A percentile compares a stretch with the other conserved stretches of the same genome.
phyloP scores from a whole-genome alignment of 768 basidiomycete species.

The Amylocystis lapponica region DNA sequence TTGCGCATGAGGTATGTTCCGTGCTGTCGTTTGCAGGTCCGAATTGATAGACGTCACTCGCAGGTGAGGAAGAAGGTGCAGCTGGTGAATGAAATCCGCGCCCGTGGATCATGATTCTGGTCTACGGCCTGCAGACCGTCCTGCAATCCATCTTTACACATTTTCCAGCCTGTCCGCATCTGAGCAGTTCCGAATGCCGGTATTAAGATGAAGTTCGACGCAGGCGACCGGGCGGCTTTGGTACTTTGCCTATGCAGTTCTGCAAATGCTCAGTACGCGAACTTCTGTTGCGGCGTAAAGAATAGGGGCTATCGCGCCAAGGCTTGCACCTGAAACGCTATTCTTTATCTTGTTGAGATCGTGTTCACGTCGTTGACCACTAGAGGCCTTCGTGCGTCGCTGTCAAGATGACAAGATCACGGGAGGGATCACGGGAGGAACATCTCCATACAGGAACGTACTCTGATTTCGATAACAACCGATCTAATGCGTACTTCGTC shows the following conservation, averaged over 20 bases:
- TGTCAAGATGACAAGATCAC: not conserved
- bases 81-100: conserved; percentile 72
- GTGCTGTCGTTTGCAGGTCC: conserved; percentile 9
- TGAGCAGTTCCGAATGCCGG: no score
- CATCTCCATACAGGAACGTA: not conserved
- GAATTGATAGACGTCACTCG: conserved; percentile 11
- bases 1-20: conserved; percentile 66
- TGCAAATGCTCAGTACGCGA: no score
- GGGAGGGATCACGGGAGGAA: conserved; percentile 4
- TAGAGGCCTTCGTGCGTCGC: not conserved
- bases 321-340: no score
- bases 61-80: conserved; percentile 83
- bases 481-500: conserved; percentile 2
- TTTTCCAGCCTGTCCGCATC: no score
- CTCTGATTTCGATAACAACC: not conserved
- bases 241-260: no score
- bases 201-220: no score
- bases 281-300: no score
- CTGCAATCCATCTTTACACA: no score
- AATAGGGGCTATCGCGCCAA: no score
- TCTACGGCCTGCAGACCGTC: not conserved
- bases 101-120: conserved; percentile 54
- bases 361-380: not conserved
- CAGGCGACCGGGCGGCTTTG: no score
- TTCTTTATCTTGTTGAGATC: not conserved